A percentile compares a stretch with the other conserved stretches of the same genome.
Evolutionary conservation across 2,329 filamentous ascomycete species (phyloP).

Genomic region (Tolypocladium tropicale): DNA sequence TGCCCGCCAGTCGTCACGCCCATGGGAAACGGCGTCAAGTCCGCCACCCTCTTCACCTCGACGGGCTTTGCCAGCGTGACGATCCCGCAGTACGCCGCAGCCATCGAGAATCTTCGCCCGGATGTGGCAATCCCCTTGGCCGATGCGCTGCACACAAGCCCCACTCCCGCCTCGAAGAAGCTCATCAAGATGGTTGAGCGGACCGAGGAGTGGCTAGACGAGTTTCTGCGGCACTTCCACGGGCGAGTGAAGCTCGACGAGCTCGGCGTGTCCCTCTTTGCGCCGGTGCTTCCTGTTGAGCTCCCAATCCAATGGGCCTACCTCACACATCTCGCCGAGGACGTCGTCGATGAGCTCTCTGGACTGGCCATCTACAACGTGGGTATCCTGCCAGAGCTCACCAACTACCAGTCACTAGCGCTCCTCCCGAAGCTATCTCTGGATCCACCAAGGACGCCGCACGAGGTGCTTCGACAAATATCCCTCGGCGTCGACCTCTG

Average conservation of each 20-base stretch:
- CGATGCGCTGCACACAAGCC: constrained; percentile 49
- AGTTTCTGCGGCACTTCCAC: constrained; percentile 42
- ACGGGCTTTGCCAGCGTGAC: constrained; percentile 70
- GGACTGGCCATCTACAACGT: constrained; percentile 73
- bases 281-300: constrained; percentile 64
- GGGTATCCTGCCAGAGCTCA: constrained; percentile 56
- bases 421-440: constrained; percentile 66
- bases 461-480: constrained; percentile 67
- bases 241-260: constrained; percentile 15
- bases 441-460: constrained; percentile 58
- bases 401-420: constrained; percentile 40
- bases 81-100: constrained; percentile 57
- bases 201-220: constrained; percentile 71
- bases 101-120: constrained; percentile 55
- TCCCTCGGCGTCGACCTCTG: constrained; percentile 71
- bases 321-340: constrained; percentile 57
- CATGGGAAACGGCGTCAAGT: constrained; percentile 57
- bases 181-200: constrained; percentile 76
- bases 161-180: constrained; percentile 56
- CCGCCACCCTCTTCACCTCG: constrained; percentile 72
- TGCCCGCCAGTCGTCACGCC: constrained; percentile 66
- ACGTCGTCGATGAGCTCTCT: constrained; percentile 47
- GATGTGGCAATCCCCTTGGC: constrained; percentile 74
- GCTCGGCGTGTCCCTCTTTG: constrained; percentile 38
- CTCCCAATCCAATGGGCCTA: constrained; percentile 72